Evolutionary conservation across 352 stramenopile genomes (phyloP), one percentile per base, ranked within the genome.

Genomic region (Achlya hypogyna): DNA sequence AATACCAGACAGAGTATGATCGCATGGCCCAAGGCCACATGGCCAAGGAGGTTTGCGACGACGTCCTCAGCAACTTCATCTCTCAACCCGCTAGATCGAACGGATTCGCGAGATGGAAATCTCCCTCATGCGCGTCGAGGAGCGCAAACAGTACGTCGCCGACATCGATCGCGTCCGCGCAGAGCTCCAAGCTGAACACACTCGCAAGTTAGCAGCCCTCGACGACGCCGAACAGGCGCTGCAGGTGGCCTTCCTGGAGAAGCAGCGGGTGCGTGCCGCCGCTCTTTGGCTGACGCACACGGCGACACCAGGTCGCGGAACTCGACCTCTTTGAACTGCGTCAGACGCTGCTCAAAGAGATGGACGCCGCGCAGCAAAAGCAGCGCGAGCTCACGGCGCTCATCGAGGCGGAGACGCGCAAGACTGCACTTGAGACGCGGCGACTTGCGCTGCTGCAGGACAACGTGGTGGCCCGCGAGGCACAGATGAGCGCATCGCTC

Each of bases 31-130:
- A 56, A 67, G 51, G 9, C 32, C 14, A 67, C 6, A 25, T 67
- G n/a, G 27, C 22, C 20, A 25, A 67, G 22, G 60, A 67, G 60
- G 60, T 58, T 31, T 58, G 35, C 29, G 12, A 4, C 42, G 2
- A 8, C 56, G 35, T 64, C 14, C 2, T 4, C 12, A 53, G 22
- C 16, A 53, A 34, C 27, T 10, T 59, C 51, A 58, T 23, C 29
- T 16, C 29, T 6, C 23, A 49, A 56, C n/a, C n/a, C n/a, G 40
- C 18, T 58, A 67, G 60, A 42, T 67, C 14, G 42, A 25, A 20
- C 45, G 60, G 20, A 67, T 67, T 38, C 60, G 60, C 9, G 60
- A 56, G 10, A 67, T 58, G 60, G 60, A 67, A 22, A 67, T 67
- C 31, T 42, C 60, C 22, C 6, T 67, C 18, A 67, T 67, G 60